Evolutionary conservation across 768 basidiomycete genomes (phyloP).

Genomic region (Mycena alexandri): DNA sequence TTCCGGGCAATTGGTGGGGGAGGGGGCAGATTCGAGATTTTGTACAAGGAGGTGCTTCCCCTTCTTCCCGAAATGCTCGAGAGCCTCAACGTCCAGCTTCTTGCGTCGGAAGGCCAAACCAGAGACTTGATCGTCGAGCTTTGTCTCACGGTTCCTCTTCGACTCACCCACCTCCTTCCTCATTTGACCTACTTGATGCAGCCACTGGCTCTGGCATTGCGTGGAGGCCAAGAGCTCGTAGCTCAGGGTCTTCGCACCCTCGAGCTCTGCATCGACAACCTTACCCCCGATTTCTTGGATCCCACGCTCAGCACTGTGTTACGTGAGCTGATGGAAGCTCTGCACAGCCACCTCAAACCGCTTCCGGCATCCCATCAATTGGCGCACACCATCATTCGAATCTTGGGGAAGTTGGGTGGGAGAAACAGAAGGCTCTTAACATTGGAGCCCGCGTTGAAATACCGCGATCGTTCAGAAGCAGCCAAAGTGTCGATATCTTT

Average conservation of each 20-base stretch:
- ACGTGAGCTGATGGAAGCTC: slow-evolving; percentile 93
- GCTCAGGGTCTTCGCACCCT: slow-evolving; percentile 96
- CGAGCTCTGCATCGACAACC: slow-evolving; percentile 98
- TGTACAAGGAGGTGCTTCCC: slow-evolving; percentile 97
- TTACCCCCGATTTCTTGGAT: slow-evolving; percentile 97
- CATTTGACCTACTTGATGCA: slow-evolving; percentile 97
- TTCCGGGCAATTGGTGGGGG: slow-evolving; percentile 95
- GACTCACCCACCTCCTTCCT: slow-evolving; percentile 94
- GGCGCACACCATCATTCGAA: slow-evolving; percentile 94
- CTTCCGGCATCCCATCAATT: slow-evolving; percentile 90
- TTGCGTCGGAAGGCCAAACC: slow-evolving; percentile 83
- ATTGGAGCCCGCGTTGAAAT: slow-evolving; percentile 82
- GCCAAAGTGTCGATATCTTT: slow-evolving; percentile 83
- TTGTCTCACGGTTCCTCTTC: slow-evolving; percentile 95
- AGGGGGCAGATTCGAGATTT: slow-evolving; percentile 90
- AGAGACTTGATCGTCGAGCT: slow-evolving; percentile 97
- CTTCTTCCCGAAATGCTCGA: slow-evolving; percentile 98
- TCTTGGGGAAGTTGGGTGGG: slow-evolving; percentile 96
- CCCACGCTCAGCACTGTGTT: slow-evolving; percentile 94
- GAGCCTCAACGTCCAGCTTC: slow-evolving; percentile 89
- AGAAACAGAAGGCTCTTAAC: slow-evolving; percentile 89
- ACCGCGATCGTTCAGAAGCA: slow-evolving; percentile 75
- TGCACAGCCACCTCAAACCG: slow-evolving; percentile 92
- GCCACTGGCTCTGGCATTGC: slow-evolving; percentile 91
- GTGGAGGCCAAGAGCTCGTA: slow-evolving; percentile 89